These are phyloP conservation scores for Mycena metata DNA, from an alignment of 768 basidiomycete genomes.

Conservation along the genomic window DNA sequence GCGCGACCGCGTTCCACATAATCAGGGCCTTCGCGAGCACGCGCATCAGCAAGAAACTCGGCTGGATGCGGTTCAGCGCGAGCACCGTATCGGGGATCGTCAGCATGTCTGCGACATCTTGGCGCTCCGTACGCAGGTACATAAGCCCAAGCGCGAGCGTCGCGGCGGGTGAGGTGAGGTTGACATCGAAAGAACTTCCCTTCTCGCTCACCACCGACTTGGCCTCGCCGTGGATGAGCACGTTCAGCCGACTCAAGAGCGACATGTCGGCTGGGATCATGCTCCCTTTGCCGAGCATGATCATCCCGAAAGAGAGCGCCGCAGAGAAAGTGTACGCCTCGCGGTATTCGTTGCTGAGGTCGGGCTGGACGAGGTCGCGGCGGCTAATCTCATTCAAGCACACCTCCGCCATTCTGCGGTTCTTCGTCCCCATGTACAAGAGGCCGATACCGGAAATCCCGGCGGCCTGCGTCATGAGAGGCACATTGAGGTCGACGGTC, in stretches of 20 bases:
- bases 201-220: conserved; percentile 55
- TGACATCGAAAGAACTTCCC: conserved; percentile 78
- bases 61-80: conserved; percentile 87
- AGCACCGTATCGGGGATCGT: conserved; percentile 85
- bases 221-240: conserved; percentile 83
- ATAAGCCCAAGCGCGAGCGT: conserved; percentile 92
- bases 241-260: conserved; percentile 74
- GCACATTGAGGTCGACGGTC: conserved; percentile 89
- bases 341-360: conserved; percentile 88
- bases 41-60: conserved; percentile 87
- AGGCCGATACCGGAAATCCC: conserved; percentile 91
- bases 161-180: conserved; percentile 92
- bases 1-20: conserved; percentile 85
- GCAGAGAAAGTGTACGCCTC: conserved; percentile 94
- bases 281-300: conserved; percentile 92
- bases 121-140: conserved; percentile 88
- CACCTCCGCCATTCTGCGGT: conserved; percentile 93
- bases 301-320: conserved; percentile 94
- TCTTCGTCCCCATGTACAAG: conserved; percentile 89
- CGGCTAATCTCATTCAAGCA: conserved; percentile 88
- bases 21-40: conserved; percentile 84
- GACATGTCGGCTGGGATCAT: conserved; percentile 82
- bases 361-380: conserved; percentile 81
- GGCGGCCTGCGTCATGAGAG: conserved; percentile 90
- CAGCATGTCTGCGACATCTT: conserved; percentile 89